These are phyloP conservation scores for Trichoderma sp. DNA, from an alignment of 2,329 filamentous ascomycete genomes.

Conservation along the genomic window DNA sequence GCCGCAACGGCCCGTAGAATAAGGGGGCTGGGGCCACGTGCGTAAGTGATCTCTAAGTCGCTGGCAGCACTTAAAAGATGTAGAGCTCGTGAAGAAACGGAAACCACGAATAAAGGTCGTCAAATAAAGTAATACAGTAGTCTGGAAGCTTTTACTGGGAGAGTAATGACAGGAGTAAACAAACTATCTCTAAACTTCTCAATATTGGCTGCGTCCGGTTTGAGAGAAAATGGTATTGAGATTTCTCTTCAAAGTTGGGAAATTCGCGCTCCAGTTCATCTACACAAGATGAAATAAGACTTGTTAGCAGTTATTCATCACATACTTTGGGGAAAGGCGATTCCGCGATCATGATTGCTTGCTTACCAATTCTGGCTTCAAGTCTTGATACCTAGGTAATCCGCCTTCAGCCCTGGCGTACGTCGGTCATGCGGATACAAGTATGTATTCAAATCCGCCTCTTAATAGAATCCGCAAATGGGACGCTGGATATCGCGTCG, in stretches of 20 bases:
- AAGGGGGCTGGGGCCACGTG: background rate
- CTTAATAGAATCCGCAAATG: background rate
- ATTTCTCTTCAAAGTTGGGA: too few relatives aligned
- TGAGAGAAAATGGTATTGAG: background rate
- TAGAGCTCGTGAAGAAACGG: background rate
- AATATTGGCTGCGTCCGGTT: background rate
- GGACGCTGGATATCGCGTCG: background rate
- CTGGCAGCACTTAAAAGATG: background rate
- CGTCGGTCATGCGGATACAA: background rate
- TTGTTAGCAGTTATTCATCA: accelerated
- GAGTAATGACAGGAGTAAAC: background rate
- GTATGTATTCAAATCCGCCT: background rate
- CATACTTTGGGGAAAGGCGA: background rate
- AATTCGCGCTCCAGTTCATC: background rate
- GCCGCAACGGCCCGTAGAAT: background rate
- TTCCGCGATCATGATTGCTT: background rate
- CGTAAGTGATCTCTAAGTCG: background rate
- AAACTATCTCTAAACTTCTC: background rate
- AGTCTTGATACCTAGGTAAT: background rate
- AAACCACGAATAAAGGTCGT: background rate
- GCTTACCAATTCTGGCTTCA: background rate
- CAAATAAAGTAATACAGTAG: background rate
- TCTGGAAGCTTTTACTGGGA: background rate
- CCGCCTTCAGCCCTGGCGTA: background rate
- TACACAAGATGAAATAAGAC: background rate